Evolutionary conservation across 2,329 filamentous ascomycete genomes (phyloP), one percentile per base, ranked within the genome.

Genomic region (Claviceps paspali): DNA sequence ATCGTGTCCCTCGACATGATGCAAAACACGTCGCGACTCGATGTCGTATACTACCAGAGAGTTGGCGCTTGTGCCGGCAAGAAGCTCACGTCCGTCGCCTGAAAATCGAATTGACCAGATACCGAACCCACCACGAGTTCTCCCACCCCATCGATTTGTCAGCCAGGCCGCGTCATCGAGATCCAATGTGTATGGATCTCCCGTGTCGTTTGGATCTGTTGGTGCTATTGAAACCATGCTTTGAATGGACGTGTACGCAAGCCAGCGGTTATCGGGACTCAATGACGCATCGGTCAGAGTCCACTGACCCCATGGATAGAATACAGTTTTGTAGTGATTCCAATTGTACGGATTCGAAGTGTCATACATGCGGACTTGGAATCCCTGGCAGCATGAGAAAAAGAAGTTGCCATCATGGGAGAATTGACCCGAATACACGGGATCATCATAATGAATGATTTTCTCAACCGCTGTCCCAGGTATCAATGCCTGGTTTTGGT

Each of bases 371-470:
- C 87, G 80, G 8, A 98, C 86, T 47, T 77, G 81, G 62, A 94
- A 94, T 57, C 96, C 87, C 57, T 95, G 85, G 8, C 81, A 82
- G 51, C 82, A 91, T 5, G 81, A 79, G 54, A 88, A 96, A 63
- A 95, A 96, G 63, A 96, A 96, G 57, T 94, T 93, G 19, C 91
- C 91, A 49, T 98, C 91, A 45, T 92, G 83, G 0, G 85, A 94
- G 55, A 96, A 98, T 53, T 96, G 88, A 1, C 91, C 91, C 3
- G 85, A 94, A 52, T 96, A 96, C 37, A 91, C 87, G 29, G 84
- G 77, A 5, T 79, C 71, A 38, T 87, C 75, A 53, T 87, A 92
- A 50, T 93, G 82, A 43, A 96, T 79, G 43, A 94, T 82, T 50
- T 82, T 82, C 52, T 96, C 88, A 1, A 85, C 79, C 18, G 72